A percentile compares a stretch with the other conserved stretches of the same genome.
Evolutionary conservation across 306 rosid species (phyloP).

Genomic region (Lithocarpus polystachyus): DNA sequence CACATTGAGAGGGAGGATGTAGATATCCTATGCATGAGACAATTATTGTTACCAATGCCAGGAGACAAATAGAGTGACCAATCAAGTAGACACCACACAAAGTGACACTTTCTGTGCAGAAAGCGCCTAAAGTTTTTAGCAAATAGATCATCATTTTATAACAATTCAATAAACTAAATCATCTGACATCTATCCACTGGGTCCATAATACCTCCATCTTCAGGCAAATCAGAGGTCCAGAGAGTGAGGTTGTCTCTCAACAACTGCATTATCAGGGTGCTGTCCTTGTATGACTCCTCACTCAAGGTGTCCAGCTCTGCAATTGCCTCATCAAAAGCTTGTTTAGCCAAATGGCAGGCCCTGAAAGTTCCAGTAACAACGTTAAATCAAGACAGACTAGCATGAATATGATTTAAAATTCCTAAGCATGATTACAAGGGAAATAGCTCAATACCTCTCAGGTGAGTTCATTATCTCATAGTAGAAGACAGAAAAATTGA

Average conservation of each 20-base stretch:
- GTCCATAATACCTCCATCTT: constrained; percentile 81
- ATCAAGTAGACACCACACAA: not conserved
- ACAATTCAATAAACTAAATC: not conserved
- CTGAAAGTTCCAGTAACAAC: constrained; percentile 43
- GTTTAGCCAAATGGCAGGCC: constrained; percentile 99
- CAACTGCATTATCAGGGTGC: constrained; percentile 97
- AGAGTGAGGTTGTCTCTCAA: constrained; percentile 98
- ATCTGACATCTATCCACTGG: constrained; percentile 3
- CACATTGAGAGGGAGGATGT: no score
- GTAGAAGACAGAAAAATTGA: constrained; percentile 96
- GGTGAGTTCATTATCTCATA: constrained; percentile 98
- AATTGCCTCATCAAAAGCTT: constrained; percentile 98
- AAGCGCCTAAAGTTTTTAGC: not conserved
- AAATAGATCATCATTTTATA: not conserved
- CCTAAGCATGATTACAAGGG: not conserved
- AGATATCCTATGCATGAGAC: no score
- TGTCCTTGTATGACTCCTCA: constrained; percentile 98
- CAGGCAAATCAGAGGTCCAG: constrained; percentile 99
- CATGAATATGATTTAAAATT: constrained; percentile 5
- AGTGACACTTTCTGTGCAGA: constrained; percentile 5
- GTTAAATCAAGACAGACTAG: constrained; percentile 19
- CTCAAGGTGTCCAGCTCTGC: constrained; percentile 98
- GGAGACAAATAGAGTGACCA: not conserved
- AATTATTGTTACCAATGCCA: no score
- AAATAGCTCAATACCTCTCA: constrained; percentile 56